Base-by-base conservation (phyloP, 345 rosid genomes). In the Anastatica hierochuntica region DNA sequence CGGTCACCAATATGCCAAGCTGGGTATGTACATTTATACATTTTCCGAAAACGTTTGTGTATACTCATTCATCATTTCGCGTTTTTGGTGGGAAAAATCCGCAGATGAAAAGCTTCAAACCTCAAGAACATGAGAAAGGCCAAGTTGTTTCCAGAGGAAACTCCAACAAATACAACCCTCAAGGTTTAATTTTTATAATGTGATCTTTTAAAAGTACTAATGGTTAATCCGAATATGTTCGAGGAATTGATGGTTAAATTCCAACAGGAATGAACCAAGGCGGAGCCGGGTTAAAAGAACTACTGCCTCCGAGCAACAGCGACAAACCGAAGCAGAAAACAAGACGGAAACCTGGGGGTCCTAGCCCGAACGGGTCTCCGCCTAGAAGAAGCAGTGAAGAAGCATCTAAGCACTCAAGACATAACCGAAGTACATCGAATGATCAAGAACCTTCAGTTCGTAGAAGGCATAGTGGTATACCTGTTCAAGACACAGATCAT, bases 1-100 rank as follows among this genome's bases (percentile, higher is more conserved):
- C 84, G 21, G 60, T 79, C 19, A 55, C 70, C 35, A 78, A 63
- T 46, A 53, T 73, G 0, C 90, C 86, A 10, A 80, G 80, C 73
- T 80, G 86, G 84, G 90, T 83, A 77, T 4, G 29, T 4, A 20
- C 36, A 51, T 43, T 6, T 2, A 31, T 31, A 50, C 59, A 18
- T 53, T 10, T 8, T 10, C 20, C 2, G 9, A 6, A 29, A 6
- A 29, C 6, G 8, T 12, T 14, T 27, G 21, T 31, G 6, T 10
- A 14, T n/a, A n/a, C n/a, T n/a, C n/a, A n/a, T 36, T 38, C 45
- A 53, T 46, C 6, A 12, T 23, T 18, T n/a, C n/a, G n/a, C n/a
- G n/a, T n/a, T n/a, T n/a, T 1, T 27, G 19, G 7, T 14, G 4
- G 8, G 4, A 35, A 15, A 29, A 10, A 21, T 21, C 37, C 12